phyloP scores from a whole-genome alignment of 2,329 filamentous ascomycete species.

The Clarireedia homoeocarpa region DNA sequence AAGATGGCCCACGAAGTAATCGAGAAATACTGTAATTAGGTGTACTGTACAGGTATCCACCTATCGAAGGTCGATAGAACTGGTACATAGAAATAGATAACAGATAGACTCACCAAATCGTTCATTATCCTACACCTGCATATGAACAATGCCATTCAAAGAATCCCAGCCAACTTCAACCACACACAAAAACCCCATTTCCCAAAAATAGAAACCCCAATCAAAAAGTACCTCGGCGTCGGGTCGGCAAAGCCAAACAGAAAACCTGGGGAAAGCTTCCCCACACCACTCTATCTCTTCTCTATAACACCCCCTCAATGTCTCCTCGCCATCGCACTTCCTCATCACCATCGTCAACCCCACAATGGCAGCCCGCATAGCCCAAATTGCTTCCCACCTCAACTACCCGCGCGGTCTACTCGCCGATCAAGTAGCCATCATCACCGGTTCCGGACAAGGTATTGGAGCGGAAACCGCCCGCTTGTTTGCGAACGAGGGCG shows the following conservation, averaged over 20 bases:
- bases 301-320: not conserved
- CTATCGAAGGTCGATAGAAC: not conserved
- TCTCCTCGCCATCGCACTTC: not conserved
- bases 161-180: no score
- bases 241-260: not conserved
- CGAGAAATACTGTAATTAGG: no score
- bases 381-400: conserved; percentile 69
- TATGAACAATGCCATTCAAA: no score
- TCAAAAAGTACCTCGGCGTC: conserved; percentile 6
- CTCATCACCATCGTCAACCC: not conserved
- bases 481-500: conserved; percentile 81
- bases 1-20: not conserved
- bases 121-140: no score
- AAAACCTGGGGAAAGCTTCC: conserved; percentile 2
- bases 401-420: conserved; percentile 77
- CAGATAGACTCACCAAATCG: not conserved
- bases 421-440: conserved; percentile 73
- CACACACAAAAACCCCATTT: not conserved
- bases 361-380: conserved; percentile 42
- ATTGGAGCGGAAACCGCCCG: conserved; percentile 80
- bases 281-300: not conserved
- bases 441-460: conserved; percentile 79
- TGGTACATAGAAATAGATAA: not conserved
- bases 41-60: no score
- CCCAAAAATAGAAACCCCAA: not conserved